Evolutionary conservation across 139 green algal genomes (phyloP), one percentile per base, ranked within the genome.

Genomic region (Diplosphaera chodatii): DNA sequence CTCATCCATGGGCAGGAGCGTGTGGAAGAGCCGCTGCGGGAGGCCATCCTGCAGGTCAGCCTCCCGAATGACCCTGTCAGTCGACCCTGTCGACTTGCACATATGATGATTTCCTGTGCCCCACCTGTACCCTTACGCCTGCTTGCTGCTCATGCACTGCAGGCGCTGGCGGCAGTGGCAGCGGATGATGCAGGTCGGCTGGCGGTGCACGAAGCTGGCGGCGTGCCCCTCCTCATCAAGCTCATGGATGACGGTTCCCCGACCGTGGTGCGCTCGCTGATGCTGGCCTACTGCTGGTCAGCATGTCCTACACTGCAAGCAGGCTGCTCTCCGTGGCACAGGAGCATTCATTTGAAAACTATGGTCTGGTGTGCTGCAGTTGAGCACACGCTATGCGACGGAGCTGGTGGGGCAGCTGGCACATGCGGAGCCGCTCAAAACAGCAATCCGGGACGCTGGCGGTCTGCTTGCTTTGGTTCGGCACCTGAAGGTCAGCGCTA

Each of bases 211-310:
- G 29, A 63, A 30, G 59, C 67, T 5, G 55, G 56, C 21, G 66
- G 55, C 28, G 59, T 78, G 23, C 62, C 73, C 22, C 28, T 65
- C n/a, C 21, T 73, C 33, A 64, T 73, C 34, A 67, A 73, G 56
- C 65, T 77, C 41, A 67, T 78, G 32, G 65, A 73, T 23, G 34
- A 59, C 29, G 32, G 10, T 4, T 25, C 55, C 27, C 64, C 63
- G 4, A 30, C 67, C 27, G 30, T 56, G 64, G 64, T 70, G n/a
- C 65, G 63, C 3, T 1, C 32, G 37, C 8, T 10, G 10, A 48
- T 48, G 37, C 37, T n/a, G n/a, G n/a, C n/a, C n/a, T n/a, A n/a
- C n/a, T n/a, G n/a, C n/a, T n/a, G n/a, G n/a, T n/a, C n/a, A n/a
- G n/a, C n/a, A n/a, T n/a, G n/a, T n/a, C n/a, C n/a, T n/a, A n/a